phyloP scores from a whole-genome alignment of 2,329 filamentous ascomycete genomes.

The Colletotrichum gigasporum region DNA sequence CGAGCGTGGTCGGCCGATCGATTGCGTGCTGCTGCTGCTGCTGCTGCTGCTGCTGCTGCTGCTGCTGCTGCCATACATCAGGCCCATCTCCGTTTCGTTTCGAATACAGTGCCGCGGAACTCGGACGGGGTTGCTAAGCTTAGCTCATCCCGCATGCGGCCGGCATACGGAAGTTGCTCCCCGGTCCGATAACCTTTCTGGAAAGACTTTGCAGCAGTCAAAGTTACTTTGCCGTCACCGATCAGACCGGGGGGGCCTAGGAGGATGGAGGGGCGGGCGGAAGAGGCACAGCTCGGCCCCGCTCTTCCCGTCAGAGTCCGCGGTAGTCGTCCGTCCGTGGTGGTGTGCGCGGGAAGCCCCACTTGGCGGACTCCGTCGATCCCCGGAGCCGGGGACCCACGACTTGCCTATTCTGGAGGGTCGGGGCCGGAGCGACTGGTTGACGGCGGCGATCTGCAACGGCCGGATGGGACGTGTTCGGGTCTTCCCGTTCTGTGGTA shows the following conservation, averaged over 20 bases:
- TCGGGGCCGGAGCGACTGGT: neutral
- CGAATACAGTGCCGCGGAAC: no score
- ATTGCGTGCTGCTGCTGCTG: no score
- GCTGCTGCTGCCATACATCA: no score
- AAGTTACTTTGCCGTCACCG: neutral
- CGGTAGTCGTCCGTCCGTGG: neutral
- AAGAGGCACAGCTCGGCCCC: neutral
- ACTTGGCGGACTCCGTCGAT: constrained; percentile 1
- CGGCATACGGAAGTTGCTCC: neutral
- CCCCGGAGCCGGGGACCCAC: constrained; percentile 7
- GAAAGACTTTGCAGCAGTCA: constrained; percentile 1
- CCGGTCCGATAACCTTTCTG: neutral
- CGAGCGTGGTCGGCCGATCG: no score
- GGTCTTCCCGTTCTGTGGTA: neutral
- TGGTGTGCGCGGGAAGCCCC: neutral
- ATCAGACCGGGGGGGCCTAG: neutral
- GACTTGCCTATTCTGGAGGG: constrained; percentile 20
- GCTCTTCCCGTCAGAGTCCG: neutral
- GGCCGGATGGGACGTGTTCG: neutral
- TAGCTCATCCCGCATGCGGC: constrained; percentile 6
- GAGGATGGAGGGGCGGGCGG: no score
- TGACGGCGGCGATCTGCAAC: neutral
- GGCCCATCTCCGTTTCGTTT: no score
- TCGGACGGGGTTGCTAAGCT: neutral
- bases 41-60: no score